A percentile compares a stretch with the other conserved stretches of the same genome.
Conservation (phyloP, 2,329 filamentous ascomycete genomes). For the Niveomyces coronatus region DNA sequence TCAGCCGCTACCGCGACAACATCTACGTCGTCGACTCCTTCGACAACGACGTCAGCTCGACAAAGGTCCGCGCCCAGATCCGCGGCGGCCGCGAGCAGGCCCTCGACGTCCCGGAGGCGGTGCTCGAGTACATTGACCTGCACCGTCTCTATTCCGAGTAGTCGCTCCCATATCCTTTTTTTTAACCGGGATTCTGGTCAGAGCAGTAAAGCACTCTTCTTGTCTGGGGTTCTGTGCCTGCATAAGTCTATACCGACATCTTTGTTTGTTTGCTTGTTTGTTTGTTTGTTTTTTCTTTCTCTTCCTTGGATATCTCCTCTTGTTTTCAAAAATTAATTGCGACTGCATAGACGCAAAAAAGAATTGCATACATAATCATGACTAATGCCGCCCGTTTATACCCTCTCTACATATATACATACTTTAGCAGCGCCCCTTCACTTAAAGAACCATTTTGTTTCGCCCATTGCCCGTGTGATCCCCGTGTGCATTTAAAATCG, state of each 20-base stretch:
- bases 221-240: not conserved
- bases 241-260: not conserved
- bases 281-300: too few species aligned
- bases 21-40: constrained; percentile 58
- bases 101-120: constrained; percentile 61
- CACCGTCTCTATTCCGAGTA: constrained; percentile 46
- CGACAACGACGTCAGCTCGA: constrained; percentile 67
- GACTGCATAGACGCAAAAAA: too few species aligned
- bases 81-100: constrained; percentile 71
- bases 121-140: constrained; percentile 64
- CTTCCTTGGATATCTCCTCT: too few species aligned
- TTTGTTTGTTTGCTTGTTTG: not conserved
- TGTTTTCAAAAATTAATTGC: too few species aligned
- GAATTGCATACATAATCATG: too few species aligned
- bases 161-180: not conserved
- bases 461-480: too few species aligned
- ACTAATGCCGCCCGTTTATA: constrained; percentile 7
- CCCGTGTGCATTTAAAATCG: too few species aligned
- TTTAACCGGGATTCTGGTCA: not conserved
- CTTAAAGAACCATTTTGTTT: not conserved
- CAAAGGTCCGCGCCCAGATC: constrained; percentile 66
- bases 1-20: constrained; percentile 76
- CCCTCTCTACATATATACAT: constrained; percentile 3
- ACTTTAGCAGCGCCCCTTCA: not conserved
- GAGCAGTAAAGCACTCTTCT: too few species aligned